Conservation (phyloP, 2,329 filamentous ascomycete species). For the Pseudocercospora fijiensis region DNA sequence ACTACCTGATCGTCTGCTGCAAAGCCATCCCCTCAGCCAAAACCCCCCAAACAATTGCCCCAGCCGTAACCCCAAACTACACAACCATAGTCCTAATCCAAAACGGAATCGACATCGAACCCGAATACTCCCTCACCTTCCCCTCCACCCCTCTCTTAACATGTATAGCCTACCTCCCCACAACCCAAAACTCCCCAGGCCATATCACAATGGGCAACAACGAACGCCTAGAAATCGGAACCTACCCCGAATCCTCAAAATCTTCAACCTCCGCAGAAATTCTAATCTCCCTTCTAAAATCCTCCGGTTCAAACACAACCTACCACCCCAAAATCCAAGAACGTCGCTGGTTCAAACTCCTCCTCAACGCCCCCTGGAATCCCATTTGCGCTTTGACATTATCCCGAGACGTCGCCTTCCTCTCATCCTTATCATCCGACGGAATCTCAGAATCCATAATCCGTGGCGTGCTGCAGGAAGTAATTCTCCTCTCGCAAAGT, state of each 20-base stretch:
- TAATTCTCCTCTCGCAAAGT: slow-evolving; percentile 44
- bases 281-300: slow-evolving; percentile 38
- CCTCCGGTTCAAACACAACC: slow-evolving; percentile 49
- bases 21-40: slow-evolving; percentile 48
- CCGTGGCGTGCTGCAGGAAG: slow-evolving; percentile 48
- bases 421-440: slow-evolving; percentile 45
- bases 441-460: slow-evolving; percentile 42
- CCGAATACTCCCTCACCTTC: slow-evolving; percentile 53
- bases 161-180: slow-evolving; percentile 56
- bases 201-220: slow-evolving; percentile 49
- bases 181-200: slow-evolving; percentile 51
- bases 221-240: slow-evolving; percentile 53
- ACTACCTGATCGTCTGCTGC: slow-evolving; percentile 50
- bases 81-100: slow-evolving; percentile 61
- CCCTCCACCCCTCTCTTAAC: slow-evolving; percentile 56
- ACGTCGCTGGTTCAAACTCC: slow-evolving; percentile 60
- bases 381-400: slow-evolving; percentile 58
- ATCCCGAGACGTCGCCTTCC: slow-evolving; percentile 53
- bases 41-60: slow-evolving; percentile 39
- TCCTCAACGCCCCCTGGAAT: slow-evolving; percentile 63
- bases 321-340: slow-evolving; percentile 57
- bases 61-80: slow-evolving; percentile 41
- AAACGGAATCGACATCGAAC: slow-evolving; percentile 62
- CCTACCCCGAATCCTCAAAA: slow-evolving; percentile 42
- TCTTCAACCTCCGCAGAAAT: slow-evolving; percentile 26